Evolutionary conservation across 805 yeast genomes (phyloP).

Genomic region (Wickerhamomyces rabaulensis): DNA sequence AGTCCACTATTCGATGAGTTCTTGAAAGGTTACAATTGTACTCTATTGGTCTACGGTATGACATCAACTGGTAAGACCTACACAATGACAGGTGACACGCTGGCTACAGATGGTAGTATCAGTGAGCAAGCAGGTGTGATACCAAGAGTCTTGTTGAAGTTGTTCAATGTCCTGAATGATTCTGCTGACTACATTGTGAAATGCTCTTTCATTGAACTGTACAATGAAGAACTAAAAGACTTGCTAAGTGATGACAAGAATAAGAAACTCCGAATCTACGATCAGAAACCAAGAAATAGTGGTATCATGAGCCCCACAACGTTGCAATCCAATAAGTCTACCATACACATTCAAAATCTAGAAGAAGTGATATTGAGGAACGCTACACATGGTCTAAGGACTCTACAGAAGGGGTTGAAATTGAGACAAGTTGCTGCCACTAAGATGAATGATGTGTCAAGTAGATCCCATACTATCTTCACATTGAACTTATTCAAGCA

Average conservation of each 20-base stretch:
- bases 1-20: slow-evolving; percentile 61
- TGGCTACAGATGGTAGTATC: slow-evolving; percentile 26
- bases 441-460: slow-evolving; percentile 65
- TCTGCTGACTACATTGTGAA: slow-evolving; percentile 58
- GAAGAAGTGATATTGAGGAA: slow-evolving; percentile 53
- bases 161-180: slow-evolving; percentile 48
- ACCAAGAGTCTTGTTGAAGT: slow-evolving; percentile 50
- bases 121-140: slow-evolving; percentile 59
- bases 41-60: slow-evolving; percentile 86
- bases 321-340: slow-evolving; percentile 12
- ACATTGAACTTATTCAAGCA: slow-evolving; percentile 54
- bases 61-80: slow-evolving; percentile 89
- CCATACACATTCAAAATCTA: slow-evolving; percentile 56
- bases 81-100: slow-evolving; percentile 67
- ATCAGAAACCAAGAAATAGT: slow-evolving; percentile 23
- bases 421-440: slow-evolving; percentile 67
- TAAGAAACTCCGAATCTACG: slow-evolving; percentile 51
- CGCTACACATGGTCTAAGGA: slow-evolving; percentile 50
- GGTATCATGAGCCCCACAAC: not conserved
- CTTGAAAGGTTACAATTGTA: slow-evolving; percentile 71
- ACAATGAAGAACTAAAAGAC: slow-evolving; percentile 82
- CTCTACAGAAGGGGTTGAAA: slow-evolving; percentile 52
- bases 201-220: slow-evolving; percentile 78
- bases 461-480: slow-evolving; percentile 75
- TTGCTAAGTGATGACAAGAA: slow-evolving; percentile 41